Percentiles rank a stretch among this genome's conserved stretches.
phyloP scores from a whole-genome alignment of 164 flowering plant species.

The Brasenia schreberi region DNA sequence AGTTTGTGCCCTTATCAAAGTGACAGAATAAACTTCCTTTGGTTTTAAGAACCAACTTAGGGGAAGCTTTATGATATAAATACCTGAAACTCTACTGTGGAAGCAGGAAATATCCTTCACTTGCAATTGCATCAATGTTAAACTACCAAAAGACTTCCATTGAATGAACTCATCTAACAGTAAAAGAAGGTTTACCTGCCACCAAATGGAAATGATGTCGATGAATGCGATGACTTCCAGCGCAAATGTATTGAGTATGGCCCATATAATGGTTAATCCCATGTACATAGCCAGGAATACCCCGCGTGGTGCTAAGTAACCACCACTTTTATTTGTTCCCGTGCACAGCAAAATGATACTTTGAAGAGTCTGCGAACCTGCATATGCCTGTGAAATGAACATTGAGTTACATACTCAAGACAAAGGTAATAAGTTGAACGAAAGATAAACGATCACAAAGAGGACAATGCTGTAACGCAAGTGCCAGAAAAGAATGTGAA shows the following conservation, averaged over 20 bases:
- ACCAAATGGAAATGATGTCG: constrained; percentile 61
- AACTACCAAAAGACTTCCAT: no score
- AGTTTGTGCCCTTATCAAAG: no score
- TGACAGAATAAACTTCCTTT: no score
- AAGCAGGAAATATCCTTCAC: no score
- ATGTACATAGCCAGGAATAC: constrained; percentile 59
- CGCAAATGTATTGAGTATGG: constrained; percentile 59
- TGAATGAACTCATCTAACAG: no score
- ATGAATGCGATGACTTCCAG: constrained; percentile 57
- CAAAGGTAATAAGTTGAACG: background rate
- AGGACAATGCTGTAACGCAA: no score
- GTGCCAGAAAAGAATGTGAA: no score
- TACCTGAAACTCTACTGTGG: no score
- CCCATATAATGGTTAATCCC: constrained; percentile 56
- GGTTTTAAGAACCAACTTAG: no score
- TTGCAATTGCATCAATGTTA: no score
- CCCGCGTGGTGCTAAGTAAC: constrained; percentile 58
- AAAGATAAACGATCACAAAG: no score
- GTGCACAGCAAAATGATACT: constrained; percentile 50
- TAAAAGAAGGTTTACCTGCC: constrained; percentile 41
- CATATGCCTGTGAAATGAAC: constrained; percentile 34
- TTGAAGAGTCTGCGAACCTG: constrained; percentile 56
- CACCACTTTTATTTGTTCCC: constrained; percentile 62
- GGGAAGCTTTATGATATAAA: no score
- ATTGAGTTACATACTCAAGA: background rate